phyloP scores from a whole-genome alignment of 2,329 filamentous ascomycete genomes.

The Botryotinia convoluta region DNA sequence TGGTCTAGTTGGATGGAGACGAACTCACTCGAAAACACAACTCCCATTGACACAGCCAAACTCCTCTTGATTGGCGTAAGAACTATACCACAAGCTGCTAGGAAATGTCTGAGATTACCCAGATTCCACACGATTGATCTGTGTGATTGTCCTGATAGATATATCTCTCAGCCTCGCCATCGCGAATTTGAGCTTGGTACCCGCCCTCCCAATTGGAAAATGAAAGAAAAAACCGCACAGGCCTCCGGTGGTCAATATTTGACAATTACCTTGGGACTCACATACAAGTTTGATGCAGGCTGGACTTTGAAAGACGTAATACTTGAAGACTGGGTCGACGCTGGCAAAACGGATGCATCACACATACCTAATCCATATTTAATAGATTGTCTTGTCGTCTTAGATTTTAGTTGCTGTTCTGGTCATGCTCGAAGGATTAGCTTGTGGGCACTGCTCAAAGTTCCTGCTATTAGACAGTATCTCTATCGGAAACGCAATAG shows the following conservation, averaged over 20 bases:
- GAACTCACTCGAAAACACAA: not conserved
- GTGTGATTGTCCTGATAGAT: not conserved
- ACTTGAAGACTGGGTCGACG: conserved; percentile 5
- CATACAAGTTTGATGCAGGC: conserved; percentile 19
- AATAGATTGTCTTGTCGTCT: conserved; percentile 8
- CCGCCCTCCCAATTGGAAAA: not conserved
- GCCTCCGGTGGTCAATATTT: not conserved
- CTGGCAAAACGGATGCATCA: not conserved
- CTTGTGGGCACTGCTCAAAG: conserved; percentile 1
- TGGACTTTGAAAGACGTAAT: conserved; percentile 23
- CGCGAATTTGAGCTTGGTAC: conserved; percentile 6
- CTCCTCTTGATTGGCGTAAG: not conserved
- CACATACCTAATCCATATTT: not conserved
- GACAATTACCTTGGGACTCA: not conserved
- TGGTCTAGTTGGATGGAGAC: not conserved
- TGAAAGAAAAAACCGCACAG: not conserved
- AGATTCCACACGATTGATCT: not conserved
- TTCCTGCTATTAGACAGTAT: not conserved
- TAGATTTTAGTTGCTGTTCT: conserved; percentile 16
- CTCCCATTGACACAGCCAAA: not conserved
- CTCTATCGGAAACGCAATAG: not conserved
- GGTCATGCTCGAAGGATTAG: conserved; percentile 15
- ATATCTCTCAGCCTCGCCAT: not conserved
- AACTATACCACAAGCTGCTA: not conserved
- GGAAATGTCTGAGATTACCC: not conserved